Percentiles rank a stretch among this genome's conserved stretches.
These are phyloP conservation scores for Erysimum cheiranthoides DNA, from an alignment of 345 rosid species.

Conservation along the genomic window DNA sequence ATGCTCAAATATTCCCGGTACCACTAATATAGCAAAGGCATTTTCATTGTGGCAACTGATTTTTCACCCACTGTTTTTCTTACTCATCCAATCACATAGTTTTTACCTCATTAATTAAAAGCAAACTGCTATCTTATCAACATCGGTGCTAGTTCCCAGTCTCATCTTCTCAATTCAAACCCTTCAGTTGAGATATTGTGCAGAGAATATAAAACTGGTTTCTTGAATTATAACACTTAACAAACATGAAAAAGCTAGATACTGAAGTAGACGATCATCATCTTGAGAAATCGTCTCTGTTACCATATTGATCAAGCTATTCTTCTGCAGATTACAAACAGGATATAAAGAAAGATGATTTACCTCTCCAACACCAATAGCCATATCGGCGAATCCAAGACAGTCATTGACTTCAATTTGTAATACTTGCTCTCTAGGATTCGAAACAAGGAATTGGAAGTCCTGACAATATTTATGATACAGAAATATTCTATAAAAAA, in stretches of 20 bases:
- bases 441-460: constrained; percentile 90
- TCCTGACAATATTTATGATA: constrained; percentile 64
- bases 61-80: constrained; percentile 7
- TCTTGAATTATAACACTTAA: constrained; percentile 11
- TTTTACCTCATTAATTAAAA: not conserved
- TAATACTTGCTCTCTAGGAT: constrained; percentile 86
- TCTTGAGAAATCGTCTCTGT: constrained; percentile 18
- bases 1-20: constrained; percentile 5
- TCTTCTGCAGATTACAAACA: constrained; percentile 12
- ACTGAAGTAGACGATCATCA: constrained; percentile 13
- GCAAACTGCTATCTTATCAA: constrained; percentile 13
- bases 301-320: constrained; percentile 14
- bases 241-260: not conserved
- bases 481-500: constrained; percentile 9
- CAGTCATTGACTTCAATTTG: constrained; percentile 80
- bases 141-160: constrained; percentile 13
- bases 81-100: not conserved
- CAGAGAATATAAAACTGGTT: constrained; percentile 15
- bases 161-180: constrained; percentile 22
- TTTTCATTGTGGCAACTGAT: not conserved
- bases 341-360: constrained; percentile 26
- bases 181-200: constrained; percentile 20
- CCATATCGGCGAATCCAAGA: constrained; percentile 82
- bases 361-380: constrained; percentile 91
- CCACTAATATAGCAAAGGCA: not conserved